Conservation (phyloP, 1,139 yeast genomes). For the Waltiozyma sp. region DNA sequence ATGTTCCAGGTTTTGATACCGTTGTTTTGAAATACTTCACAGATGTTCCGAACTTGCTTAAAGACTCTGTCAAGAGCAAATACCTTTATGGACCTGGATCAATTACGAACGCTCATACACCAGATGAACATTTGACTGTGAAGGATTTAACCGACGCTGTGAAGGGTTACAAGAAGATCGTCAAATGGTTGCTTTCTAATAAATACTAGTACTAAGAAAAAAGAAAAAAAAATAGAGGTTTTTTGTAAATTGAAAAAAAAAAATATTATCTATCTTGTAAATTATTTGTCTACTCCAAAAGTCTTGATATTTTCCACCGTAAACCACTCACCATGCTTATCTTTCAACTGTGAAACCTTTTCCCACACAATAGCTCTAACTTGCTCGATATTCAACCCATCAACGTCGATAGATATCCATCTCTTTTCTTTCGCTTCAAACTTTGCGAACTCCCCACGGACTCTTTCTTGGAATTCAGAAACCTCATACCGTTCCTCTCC, state of each 20-base stretch:
- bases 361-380: constrained; percentile 29
- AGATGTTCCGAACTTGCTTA: constrained; percentile 45
- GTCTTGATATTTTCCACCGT: background rate
- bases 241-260: too few relatives aligned
- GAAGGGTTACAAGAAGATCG: constrained; percentile 43
- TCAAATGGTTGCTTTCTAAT: constrained; percentile 16
- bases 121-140: constrained; percentile 43
- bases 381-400: constrained; percentile 41
- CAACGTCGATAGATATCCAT: constrained; percentile 36
- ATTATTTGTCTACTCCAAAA: background rate
- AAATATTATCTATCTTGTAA: too few relatives aligned
- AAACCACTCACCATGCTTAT: background rate
- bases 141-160: constrained; percentile 41
- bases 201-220: too few relatives aligned
- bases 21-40: constrained; percentile 50
- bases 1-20: constrained; percentile 55
- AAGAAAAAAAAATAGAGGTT: too few relatives aligned
- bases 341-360: background rate
- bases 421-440: constrained; percentile 22
- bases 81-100: constrained; percentile 64
- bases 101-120: constrained; percentile 57
- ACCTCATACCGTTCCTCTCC: constrained; percentile 90
- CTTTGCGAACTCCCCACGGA: constrained; percentile 44
- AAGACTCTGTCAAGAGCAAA: constrained; percentile 25
- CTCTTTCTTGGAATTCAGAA: constrained; percentile 58